phyloP scores from a whole-genome alignment of 1,284 basidiomycete species.

The Termitomyces sp. region DNA sequence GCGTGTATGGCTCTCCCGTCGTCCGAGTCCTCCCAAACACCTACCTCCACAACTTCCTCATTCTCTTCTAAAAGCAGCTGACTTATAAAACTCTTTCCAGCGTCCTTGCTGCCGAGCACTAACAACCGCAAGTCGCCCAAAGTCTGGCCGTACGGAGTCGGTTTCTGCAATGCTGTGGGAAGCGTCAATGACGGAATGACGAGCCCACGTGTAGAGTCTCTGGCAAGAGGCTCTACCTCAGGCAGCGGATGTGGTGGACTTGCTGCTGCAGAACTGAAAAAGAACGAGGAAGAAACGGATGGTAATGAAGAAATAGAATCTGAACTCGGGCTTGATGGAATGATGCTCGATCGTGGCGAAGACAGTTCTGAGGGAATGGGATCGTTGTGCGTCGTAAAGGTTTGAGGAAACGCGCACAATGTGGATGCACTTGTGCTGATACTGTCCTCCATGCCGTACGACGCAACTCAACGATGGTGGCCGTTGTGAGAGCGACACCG shows the following conservation, averaged over 20 bases:
- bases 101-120: slow-evolving; percentile 43
- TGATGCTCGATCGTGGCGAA: slow-evolving; percentile 42
- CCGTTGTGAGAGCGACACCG: background rate
- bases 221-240: slow-evolving; percentile 36
- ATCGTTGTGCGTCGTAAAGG: slow-evolving; percentile 10
- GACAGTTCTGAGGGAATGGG: slow-evolving; percentile 27
- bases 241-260: slow-evolving; percentile 35
- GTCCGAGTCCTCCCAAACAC: slow-evolving; percentile 47
- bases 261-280: slow-evolving; percentile 36
- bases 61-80: slow-evolving; percentile 52
- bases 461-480: background rate
- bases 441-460: slow-evolving; percentile 22
- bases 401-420: slow-evolving; percentile 30
- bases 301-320: slow-evolving; percentile 64
- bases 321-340: slow-evolving; percentile 46
- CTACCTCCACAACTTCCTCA: slow-evolving; percentile 58
- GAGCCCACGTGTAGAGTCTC: slow-evolving; percentile 46
- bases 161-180: slow-evolving; percentile 50
- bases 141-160: slow-evolving; percentile 61
- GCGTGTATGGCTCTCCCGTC: slow-evolving; percentile 42
- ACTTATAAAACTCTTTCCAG: slow-evolving; percentile 30
- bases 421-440: slow-evolving; percentile 38
- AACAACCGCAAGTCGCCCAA: slow-evolving; percentile 56
- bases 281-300: slow-evolving; percentile 69
- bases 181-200: slow-evolving; percentile 68